Base-by-base conservation (phyloP, 768 basidiomycete genomes). In the Leccinum pellstonianum region DNA sequence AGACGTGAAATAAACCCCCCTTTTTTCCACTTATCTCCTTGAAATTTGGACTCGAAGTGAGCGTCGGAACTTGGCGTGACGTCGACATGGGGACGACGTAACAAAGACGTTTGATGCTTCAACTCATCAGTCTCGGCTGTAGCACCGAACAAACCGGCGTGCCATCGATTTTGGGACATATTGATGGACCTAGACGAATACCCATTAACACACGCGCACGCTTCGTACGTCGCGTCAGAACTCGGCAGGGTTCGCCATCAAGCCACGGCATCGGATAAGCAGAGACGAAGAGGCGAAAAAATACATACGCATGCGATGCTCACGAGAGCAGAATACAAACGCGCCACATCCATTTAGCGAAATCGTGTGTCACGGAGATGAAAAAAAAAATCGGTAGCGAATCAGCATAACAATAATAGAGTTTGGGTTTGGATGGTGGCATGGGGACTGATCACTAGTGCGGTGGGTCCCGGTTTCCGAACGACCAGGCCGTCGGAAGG, bases 141-240 rank as follows among this genome's bases (percentile, higher is more conserved):
- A 35, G n/a, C 9, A 19, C 25, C 23, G 14, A 17, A 21, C 25
- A 41, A 1, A 25, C 50, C 46, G 31, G 37, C 11, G 15, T 23
- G 29, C 0, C n/a, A 37, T 46, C 17, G 9, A 57, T 52, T 51
- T 51, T 51, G 27, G 62, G 10, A 5, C 43, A 55, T 55, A 60
- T 25, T 49, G 19, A 41, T 27, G 19, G 5, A 57, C 25, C 37
- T 25, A 35, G 35, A 41, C n/a, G 31, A 35, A 31, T 43, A 2
- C 2, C 33, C 29, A 41, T n/a, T 7, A n/a, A n/a, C 15, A 11
- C 31, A 54, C 25, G 52, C 17, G 33, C 15, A 27, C 14, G 46
- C 52, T 55, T 23, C 23, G 47, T 17, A 19, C 43, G 11, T 46
- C 19, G 19, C 19, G 5, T 21, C 11, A 21, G n/a, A 19, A 21